phyloP scores from a whole-genome alignment of 345 rosid species.

The Linum usitatissimum region DNA sequence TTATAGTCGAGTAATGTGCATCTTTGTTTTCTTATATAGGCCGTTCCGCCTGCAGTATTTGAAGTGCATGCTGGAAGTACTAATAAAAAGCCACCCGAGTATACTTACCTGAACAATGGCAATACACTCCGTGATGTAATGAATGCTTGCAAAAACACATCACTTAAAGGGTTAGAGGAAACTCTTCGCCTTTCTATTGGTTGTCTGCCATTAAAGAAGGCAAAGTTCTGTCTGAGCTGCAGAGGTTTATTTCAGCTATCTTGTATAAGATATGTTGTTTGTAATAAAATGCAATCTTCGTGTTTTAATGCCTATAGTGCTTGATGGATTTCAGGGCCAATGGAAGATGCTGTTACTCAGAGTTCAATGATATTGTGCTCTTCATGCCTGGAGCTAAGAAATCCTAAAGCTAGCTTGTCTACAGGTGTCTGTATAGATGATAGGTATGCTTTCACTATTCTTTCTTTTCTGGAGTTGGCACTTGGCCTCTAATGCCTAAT shows the following conservation, averaged over 20 bases:
- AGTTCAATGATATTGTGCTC: constrained; percentile 40
- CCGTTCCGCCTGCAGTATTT: constrained; percentile 41
- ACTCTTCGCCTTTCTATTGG: constrained; percentile 41
- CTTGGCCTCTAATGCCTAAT: no score
- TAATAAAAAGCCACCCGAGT: constrained; percentile 79
- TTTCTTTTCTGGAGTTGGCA: no score
- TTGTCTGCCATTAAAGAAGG: constrained; percentile 32
- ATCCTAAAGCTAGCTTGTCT: constrained; percentile 20
- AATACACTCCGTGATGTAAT: constrained; percentile 71
- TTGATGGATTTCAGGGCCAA: constrained; percentile 29
- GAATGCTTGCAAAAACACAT: constrained; percentile 55
- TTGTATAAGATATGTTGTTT: constrained; percentile 8
- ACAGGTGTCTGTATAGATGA: constrained; percentile 19
- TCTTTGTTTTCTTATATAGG: constrained; percentile 25
- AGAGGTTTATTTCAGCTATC: constrained; percentile 44
- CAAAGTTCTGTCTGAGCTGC: constrained; percentile 66
- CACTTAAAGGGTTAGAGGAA: constrained; percentile 52
- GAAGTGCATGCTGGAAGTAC: constrained; percentile 83
- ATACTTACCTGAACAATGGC: constrained; percentile 65
- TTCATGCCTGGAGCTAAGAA: constrained; percentile 38
- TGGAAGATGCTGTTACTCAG: constrained; percentile 20
- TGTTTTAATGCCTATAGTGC: constrained; percentile 4
- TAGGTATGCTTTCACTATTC: constrained; percentile 35
- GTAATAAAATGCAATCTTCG: constrained; percentile 1
- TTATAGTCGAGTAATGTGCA: background rate